Evolutionary conservation across 768 basidiomycete species (phyloP).

Genomic region (Lactarius vividus): DNA sequence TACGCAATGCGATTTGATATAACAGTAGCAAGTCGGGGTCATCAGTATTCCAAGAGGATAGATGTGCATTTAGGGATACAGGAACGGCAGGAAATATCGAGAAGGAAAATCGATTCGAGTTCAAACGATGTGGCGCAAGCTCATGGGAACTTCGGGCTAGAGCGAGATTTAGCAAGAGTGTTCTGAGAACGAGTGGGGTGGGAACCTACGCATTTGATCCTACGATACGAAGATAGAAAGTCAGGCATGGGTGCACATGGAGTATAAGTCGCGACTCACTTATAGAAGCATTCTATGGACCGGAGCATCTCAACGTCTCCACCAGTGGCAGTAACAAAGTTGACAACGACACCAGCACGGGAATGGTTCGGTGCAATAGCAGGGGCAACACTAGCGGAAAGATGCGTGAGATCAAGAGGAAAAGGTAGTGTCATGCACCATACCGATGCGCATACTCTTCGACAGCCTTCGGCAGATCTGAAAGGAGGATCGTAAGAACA

Average conservation of each 20-base stretch:
- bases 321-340: slow-evolving; percentile 96
- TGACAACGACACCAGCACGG: slow-evolving; percentile 89
- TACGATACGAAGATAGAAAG: slow-evolving; percentile 22
- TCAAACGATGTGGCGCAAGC: slow-evolving; percentile 86
- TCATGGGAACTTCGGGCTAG: slow-evolving; percentile 89
- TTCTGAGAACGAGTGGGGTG: background rate
- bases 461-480: slow-evolving; percentile 90
- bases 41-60: slow-evolving; percentile 29
- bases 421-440: slow-evolving; percentile 24
- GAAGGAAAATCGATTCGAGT: slow-evolving; percentile 37
- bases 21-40: slow-evolving; percentile 41
- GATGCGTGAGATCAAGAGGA: slow-evolving; percentile 21
- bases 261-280: slow-evolving; percentile 46
- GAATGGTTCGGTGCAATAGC: slow-evolving; percentile 83
- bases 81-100: slow-evolving; percentile 45
- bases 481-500: background rate
- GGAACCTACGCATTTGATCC: slow-evolving; percentile 75
- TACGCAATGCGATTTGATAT: slow-evolving; percentile 46
- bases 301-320: slow-evolving; percentile 98
- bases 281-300: slow-evolving; percentile 98
- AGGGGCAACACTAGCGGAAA: slow-evolving; percentile 63
- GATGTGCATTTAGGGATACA: slow-evolving; percentile 80
- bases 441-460: slow-evolving; percentile 97
- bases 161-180: slow-evolving; percentile 29
- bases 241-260: slow-evolving; percentile 7